phyloP scores from a whole-genome alignment of 768 basidiomycete genomes.

The Pleurotus cornucopiae region DNA sequence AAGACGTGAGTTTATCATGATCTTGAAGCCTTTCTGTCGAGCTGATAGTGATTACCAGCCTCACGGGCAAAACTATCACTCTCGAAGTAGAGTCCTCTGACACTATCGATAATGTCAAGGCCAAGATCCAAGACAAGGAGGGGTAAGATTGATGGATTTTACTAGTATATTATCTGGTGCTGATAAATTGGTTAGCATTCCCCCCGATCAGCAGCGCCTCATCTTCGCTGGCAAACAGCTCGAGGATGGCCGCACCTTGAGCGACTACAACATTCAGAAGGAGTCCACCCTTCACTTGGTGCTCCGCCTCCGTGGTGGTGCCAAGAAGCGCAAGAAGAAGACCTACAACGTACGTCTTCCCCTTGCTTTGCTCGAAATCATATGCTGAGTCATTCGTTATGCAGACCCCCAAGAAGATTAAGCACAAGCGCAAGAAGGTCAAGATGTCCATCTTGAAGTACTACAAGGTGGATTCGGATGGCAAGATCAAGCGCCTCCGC shows the following conservation, averaged over 20 bases:
- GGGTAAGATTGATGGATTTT: slow-evolving; percentile 46
- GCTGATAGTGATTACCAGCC: slow-evolving; percentile 43
- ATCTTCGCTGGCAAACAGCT: slow-evolving; percentile 99
- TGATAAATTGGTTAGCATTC: slow-evolving; percentile 49
- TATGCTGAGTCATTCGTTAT: slow-evolving; percentile 5
- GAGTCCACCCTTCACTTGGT: slow-evolving; percentile 98
- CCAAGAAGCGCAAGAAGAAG: slow-evolving; percentile 99
- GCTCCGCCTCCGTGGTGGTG: slow-evolving; percentile 97
- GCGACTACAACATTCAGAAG: slow-evolving; percentile 98
- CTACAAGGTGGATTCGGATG: slow-evolving; percentile 99
- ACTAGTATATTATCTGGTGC: not conserved
- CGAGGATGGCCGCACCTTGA: slow-evolving; percentile 96
- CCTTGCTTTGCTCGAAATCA: not conserved
- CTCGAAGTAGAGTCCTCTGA: slow-evolving; percentile 97
- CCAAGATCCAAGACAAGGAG: slow-evolving; percentile 97
- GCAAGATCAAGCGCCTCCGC: slow-evolving; percentile 98
- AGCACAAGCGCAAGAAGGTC: slow-evolving; percentile 99
- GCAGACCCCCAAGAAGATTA: slow-evolving; percentile 98
- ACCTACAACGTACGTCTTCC: slow-evolving; percentile 79
- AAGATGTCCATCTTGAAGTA: slow-evolving; percentile 99
- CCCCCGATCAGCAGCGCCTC: slow-evolving; percentile 93
- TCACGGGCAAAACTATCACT: slow-evolving; percentile 98
- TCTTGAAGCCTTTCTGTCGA: not conserved
- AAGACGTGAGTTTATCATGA: slow-evolving; percentile 66
- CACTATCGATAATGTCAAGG: slow-evolving; percentile 97